Percentiles rank a stretch among this genome's conserved stretches.
These are phyloP conservation scores for Entomophthora muscae DNA, from an alignment of 371 early-diverging fungal species.

Conservation along the genomic window DNA sequence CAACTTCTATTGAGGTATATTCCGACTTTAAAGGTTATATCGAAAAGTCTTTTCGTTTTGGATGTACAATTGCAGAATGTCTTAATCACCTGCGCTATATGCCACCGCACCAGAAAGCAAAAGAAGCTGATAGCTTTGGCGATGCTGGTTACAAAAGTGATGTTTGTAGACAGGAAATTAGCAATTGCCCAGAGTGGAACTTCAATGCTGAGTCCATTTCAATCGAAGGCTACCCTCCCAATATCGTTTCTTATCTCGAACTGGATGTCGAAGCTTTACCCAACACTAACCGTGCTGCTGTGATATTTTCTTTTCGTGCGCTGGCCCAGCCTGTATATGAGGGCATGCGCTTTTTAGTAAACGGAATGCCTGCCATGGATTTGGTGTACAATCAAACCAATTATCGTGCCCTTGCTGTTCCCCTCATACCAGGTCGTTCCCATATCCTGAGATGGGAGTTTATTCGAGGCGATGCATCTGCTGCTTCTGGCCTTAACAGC, in stretches of 20 bases:
- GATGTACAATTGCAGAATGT: slow-evolving; percentile 1
- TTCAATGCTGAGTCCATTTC: not conserved
- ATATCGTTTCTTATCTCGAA: slow-evolving; percentile 4
- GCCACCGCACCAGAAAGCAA: not conserved
- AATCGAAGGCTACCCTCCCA: slow-evolving; percentile 4
- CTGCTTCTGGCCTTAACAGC: not conserved
- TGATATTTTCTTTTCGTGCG: slow-evolving; percentile 1
- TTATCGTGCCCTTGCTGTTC: not conserved
- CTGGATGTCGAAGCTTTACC: slow-evolving; percentile 3
- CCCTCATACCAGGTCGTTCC: slow-evolving; percentile 1
- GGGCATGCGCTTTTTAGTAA: not conserved
- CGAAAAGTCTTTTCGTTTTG: not conserved
- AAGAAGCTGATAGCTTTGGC: not conserved
- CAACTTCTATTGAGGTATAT: not conserved
- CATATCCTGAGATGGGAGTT: slow-evolving; percentile 3
- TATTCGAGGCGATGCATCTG: not conserved
- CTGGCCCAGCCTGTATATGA: slow-evolving; percentile 4
- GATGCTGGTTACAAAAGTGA: not conserved
- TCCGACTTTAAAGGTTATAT: not conserved
- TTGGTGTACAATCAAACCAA: slow-evolving; percentile 2
- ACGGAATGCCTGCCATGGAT: slow-evolving; percentile 6
- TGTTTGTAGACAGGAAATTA: not conserved
- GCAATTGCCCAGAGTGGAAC: not conserved
- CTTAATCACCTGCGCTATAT: slow-evolving; percentile 5
- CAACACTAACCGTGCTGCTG: not conserved